These are phyloP conservation scores for Hypoxylon fragiforme DNA, from an alignment of 495 filamentous ascomycete genomes.

Conservation along the genomic window DNA sequence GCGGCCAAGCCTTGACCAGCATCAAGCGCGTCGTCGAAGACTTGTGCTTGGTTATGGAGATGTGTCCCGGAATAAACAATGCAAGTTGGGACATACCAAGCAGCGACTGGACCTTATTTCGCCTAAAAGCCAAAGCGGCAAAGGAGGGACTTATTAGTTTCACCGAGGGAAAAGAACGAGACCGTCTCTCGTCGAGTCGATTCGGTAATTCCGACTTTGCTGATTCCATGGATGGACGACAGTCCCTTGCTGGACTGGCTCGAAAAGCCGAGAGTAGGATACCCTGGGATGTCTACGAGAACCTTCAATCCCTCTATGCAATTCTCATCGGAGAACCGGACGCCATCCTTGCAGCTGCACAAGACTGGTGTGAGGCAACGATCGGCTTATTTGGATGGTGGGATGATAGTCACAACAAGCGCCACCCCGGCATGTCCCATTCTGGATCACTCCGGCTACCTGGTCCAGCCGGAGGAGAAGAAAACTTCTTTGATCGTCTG, in stretches of 20 bases:
- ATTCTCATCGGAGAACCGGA: slow-evolving; percentile 70
- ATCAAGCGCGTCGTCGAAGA: slow-evolving; percentile 69
- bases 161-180: slow-evolving; percentile 68
- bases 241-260: slow-evolving; percentile 57
- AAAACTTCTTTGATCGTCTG: slow-evolving; percentile 52
- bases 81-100: slow-evolving; percentile 75
- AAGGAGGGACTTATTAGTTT: slow-evolving; percentile 69
- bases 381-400: slow-evolving; percentile 83
- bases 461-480: slow-evolving; percentile 22
- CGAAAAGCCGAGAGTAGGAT: slow-evolving; percentile 79
- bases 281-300: slow-evolving; percentile 85
- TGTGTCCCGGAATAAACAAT: slow-evolving; percentile 66
- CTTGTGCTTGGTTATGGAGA: slow-evolving; percentile 65
- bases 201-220: slow-evolving; percentile 39
- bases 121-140: slow-evolving; percentile 67
- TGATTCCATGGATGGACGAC: slow-evolving; percentile 39
- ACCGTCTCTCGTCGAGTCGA: slow-evolving; percentile 39
- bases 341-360: slow-evolving; percentile 68
- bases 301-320: slow-evolving; percentile 71
- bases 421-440: slow-evolving; percentile 39
- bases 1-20: slow-evolving; percentile 69
- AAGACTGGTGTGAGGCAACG: slow-evolving; percentile 88
- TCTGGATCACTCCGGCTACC: slow-evolving; percentile 42
- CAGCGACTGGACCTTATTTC: slow-evolving; percentile 76
- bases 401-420: slow-evolving; percentile 71